Conservation (phyloP, 768 basidiomycete genomes). For the Hemileccinum impolitum region DNA sequence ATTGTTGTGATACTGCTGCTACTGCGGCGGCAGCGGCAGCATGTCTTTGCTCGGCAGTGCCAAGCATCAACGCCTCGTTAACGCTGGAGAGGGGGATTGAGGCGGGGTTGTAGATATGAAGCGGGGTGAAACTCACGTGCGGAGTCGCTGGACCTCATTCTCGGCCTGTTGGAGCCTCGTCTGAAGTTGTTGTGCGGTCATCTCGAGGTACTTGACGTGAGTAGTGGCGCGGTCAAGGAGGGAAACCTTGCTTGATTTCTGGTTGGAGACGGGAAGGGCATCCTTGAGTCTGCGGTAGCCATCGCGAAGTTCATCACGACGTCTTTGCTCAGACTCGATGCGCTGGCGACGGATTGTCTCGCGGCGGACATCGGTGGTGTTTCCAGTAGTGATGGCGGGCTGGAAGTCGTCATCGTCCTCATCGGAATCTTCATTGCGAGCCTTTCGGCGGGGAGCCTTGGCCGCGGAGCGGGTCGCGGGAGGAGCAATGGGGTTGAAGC, state of each 20-base stretch:
- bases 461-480: conserved; percentile 52
- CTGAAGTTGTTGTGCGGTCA: conserved; percentile 72
- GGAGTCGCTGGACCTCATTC: conserved; percentile 75
- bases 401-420: conserved; percentile 77
- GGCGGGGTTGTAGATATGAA: background rate
- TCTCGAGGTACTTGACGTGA: conserved; percentile 85
- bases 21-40: conserved; percentile 55
- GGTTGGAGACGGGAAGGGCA: conserved; percentile 83
- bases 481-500: conserved; percentile 69
- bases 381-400: conserved; percentile 42
- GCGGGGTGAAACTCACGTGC: conserved; percentile 39
- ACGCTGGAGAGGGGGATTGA: conserved; percentile 41
- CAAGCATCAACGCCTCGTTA: conserved; percentile 88
- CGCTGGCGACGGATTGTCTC: conserved; percentile 90
- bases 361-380: conserved; percentile 67
- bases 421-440: conserved; percentile 64
- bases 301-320: conserved; percentile 89
- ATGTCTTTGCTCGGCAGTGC: conserved; percentile 71
- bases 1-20: conserved; percentile 47
- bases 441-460: conserved; percentile 44
- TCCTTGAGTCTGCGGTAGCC: conserved; percentile 90
- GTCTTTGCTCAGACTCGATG: conserved; percentile 90
- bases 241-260: conserved; percentile 91
- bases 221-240: conserved; percentile 85
- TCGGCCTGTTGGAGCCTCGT: conserved; percentile 74